phyloP scores from a whole-genome alignment of 2,329 filamentous ascomycete genomes.

The Colletotrichum sp. region DNA sequence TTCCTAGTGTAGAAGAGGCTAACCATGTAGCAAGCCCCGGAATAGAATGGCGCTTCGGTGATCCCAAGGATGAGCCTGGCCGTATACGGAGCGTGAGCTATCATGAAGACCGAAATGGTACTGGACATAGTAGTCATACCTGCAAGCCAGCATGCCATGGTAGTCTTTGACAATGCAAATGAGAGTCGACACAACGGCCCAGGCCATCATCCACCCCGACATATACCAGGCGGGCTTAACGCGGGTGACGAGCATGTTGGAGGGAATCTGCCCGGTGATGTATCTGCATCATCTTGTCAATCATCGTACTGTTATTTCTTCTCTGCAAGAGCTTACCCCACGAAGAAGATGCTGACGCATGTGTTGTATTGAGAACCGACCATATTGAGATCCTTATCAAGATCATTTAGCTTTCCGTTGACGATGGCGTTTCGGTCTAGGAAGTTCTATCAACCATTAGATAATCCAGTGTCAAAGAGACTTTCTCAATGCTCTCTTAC shows the following conservation, averaged over 20 bases:
- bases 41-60: slow-evolving; percentile 20
- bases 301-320: neutral
- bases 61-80: slow-evolving; percentile 9
- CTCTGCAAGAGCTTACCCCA: slow-evolving; percentile 30
- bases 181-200: slow-evolving; percentile 9
- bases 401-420: slow-evolving; percentile 29
- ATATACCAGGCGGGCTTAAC: slow-evolving; percentile 24
- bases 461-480: rapidly evolving
- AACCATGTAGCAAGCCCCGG: slow-evolving; percentile 20
- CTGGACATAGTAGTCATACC: neutral
- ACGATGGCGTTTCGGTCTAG: slow-evolving; percentile 34
- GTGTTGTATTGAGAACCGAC: slow-evolving; percentile 32
- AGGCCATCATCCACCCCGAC: slow-evolving; percentile 11
- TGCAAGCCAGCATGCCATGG: slow-evolving; percentile 7
- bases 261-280: slow-evolving; percentile 26
- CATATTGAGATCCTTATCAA: slow-evolving; percentile 33
- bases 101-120: neutral
- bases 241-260: slow-evolving; percentile 37
- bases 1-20: slow-evolving; percentile 20
- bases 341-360: slow-evolving; percentile 19
- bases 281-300: slow-evolving; percentile 4
- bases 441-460: neutral
- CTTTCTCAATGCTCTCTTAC: rapidly evolving
- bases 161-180: slow-evolving; percentile 10
- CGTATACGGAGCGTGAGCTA: neutral